Base-by-base conservation (phyloP, 2,329 filamentous ascomycete species). In the Cercospora citrullina region DNA sequence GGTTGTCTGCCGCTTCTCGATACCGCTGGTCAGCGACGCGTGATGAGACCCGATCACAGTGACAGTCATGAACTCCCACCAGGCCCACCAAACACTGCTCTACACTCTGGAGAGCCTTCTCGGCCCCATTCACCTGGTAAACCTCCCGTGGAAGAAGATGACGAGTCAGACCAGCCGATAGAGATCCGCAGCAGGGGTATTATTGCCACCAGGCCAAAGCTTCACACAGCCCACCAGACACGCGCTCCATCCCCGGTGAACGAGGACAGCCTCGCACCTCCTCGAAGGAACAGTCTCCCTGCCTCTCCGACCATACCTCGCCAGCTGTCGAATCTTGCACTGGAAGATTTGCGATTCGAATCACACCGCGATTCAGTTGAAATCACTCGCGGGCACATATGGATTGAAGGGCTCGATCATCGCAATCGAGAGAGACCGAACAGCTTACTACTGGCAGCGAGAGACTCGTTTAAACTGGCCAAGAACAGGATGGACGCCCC, bases 321-420 rank as follows among this genome's bases (percentile, higher is more conserved):
- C 12, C 64, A 72, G 7, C 65, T 72, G 10, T 73, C 69, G 2
- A 69, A 73, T 33, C 63, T 74, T 2, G 65, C 66, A n/a, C 64
- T 57, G 2, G 69, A 74, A 62, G 72, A 76, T n/a, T 48, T 70
- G 26, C 66, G 66, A 14, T 73, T 75, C 64, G 55, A 66, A 30
- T 60, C 63, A 2, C 76, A 77, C 62, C 72, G 76, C 57, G 74
- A 78, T 67, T 77, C 75, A 6, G 68, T 78, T 12, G 75, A 77
- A 4, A 69, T 77, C 7, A 69, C 71, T 14, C 74, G 70, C 36
- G 70, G 67, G 8, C 69, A 70, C 21, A 57, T 72, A 9, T 57
- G 58, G 42, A 63, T 70, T 23, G 70, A 74, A 12, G 67, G 75
- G 14, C 61, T 64, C 2, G 66, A 68, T 12, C 30, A 53, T 39